These are phyloP conservation scores for Sungouiozyma ichnusensis DNA, from an alignment of 805 yeast genomes.

Conservation along the genomic window DNA sequence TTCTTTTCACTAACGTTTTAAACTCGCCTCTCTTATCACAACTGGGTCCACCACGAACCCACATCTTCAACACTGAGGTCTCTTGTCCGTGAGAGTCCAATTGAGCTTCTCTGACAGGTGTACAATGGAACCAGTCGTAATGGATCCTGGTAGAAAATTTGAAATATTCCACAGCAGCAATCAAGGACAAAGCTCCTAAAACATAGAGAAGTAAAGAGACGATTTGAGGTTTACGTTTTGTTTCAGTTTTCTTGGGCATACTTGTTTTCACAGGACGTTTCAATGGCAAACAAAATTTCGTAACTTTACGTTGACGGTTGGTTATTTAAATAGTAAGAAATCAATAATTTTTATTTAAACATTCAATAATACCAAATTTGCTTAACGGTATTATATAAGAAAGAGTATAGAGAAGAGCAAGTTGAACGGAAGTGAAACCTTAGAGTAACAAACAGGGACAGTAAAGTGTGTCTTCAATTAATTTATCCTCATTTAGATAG, in stretches of 20 bases:
- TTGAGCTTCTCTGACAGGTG: slow-evolving; percentile 23
- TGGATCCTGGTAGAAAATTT: slow-evolving; percentile 32
- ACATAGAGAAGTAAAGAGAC: slow-evolving; percentile 23
- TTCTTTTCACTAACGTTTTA: slow-evolving; percentile 31
- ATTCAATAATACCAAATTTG: too few relatives aligned
- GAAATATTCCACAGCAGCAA: slow-evolving; percentile 36
- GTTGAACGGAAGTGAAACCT: too few relatives aligned
- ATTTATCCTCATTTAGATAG: slow-evolving; percentile 8
- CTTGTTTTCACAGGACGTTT: not conserved
- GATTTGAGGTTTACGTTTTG: slow-evolving; percentile 6
- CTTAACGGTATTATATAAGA: too few relatives aligned
- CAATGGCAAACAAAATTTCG: too few relatives aligned
- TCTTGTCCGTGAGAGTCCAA: slow-evolving; percentile 7
- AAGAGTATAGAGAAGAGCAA: too few relatives aligned
- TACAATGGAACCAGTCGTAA: slow-evolving; percentile 39
- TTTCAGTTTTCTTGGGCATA: not conserved
- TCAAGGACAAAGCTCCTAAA: slow-evolving; percentile 21
- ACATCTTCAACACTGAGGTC: slow-evolving; percentile 24
- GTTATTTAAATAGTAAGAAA: too few relatives aligned
- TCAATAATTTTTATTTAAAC: too few relatives aligned
- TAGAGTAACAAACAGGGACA: too few relatives aligned
- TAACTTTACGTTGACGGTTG: too few relatives aligned
- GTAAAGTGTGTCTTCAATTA: too few relatives aligned
- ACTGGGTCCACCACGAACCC: slow-evolving; percentile 34
- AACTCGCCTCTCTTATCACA: slow-evolving; percentile 37